These are phyloP conservation scores for Penicillium sp. DNA, from an alignment of 2,329 filamentous ascomycete genomes.

Conservation along the genomic window DNA sequence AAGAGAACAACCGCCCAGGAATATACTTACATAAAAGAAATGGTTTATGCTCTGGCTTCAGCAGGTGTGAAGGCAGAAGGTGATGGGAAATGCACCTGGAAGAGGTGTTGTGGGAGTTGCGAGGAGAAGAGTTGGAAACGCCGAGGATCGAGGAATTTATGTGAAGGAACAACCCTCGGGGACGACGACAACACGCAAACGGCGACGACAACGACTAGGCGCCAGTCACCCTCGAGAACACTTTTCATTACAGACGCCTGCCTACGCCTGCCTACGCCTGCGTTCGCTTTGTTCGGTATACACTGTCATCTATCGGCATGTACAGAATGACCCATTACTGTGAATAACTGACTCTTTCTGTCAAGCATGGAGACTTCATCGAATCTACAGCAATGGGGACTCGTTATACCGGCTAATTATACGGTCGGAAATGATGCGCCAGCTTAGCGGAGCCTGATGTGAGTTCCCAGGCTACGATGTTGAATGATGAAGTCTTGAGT, in stretches of 20 bases:
- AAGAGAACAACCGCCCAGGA: background rate
- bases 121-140: background rate
- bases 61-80: background rate
- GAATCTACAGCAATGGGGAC: no score
- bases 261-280: background rate
- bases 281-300: background rate
- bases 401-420: background rate
- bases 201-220: background rate
- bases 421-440: background rate
- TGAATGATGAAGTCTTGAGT: background rate
- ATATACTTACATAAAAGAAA: background rate
- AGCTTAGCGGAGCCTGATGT: background rate
- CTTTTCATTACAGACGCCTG: background rate
- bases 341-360: background rate
- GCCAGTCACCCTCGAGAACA: background rate
- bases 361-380: background rate
- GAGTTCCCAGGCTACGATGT: background rate
- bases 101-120: background rate
- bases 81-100: no score
- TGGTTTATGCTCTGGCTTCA: background rate
- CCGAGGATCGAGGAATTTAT: background rate
- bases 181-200: no score
- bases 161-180: background rate
- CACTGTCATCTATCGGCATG: background rate
- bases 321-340: background rate